A percentile compares a stretch with the other conserved stretches of the same genome.
Conservation (phyloP, 2,329 filamentous ascomycete genomes). For the Talaromyces pinophilus region DNA sequence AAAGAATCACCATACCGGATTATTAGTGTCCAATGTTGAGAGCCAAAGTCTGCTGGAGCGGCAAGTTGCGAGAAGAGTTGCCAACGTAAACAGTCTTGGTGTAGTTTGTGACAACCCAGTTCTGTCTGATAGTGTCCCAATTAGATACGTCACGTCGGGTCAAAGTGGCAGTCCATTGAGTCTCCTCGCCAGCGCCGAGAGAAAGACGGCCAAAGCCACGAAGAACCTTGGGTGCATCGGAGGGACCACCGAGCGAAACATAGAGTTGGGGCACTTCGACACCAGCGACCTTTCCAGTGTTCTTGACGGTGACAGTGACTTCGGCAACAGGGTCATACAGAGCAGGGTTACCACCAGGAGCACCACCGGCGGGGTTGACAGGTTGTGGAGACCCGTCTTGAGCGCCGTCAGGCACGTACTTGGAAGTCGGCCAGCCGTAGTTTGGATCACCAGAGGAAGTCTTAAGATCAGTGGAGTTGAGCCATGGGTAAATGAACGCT, state of each 20-base stretch:
- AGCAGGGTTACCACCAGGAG: conserved; percentile 60
- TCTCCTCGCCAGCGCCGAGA: conserved; percentile 68
- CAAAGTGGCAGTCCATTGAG: conserved; percentile 67
- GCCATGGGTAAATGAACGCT: conserved; percentile 64
- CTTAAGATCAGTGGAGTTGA: conserved; percentile 60
- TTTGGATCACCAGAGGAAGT: conserved; percentile 54
- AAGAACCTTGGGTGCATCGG: conserved; percentile 67
- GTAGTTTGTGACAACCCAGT: conserved; percentile 70
- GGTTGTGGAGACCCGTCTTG: conserved; percentile 58
- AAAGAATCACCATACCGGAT: background rate
- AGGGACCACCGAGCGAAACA: conserved; percentile 74
- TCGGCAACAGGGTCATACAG: conserved; percentile 55
- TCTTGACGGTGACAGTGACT: conserved; percentile 53
- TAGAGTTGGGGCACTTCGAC: conserved; percentile 64
- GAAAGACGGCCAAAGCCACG: conserved; percentile 78
- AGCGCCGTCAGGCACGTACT: conserved; percentile 54
- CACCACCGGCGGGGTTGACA: conserved; percentile 58
- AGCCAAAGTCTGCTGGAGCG: conserved; percentile 45
- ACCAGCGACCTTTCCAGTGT: conserved; percentile 52
- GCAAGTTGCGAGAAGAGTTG: conserved; percentile 59
- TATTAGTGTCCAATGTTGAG: conserved; percentile 8
- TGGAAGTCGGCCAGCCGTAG: conserved; percentile 55
- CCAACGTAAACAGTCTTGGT: conserved; percentile 64
- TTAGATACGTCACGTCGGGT: conserved; percentile 81
- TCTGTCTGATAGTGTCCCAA: conserved; percentile 77